phyloP scores from a whole-genome alignment of 495 filamentous ascomycete species.

The Penicillium antarcticum region DNA sequence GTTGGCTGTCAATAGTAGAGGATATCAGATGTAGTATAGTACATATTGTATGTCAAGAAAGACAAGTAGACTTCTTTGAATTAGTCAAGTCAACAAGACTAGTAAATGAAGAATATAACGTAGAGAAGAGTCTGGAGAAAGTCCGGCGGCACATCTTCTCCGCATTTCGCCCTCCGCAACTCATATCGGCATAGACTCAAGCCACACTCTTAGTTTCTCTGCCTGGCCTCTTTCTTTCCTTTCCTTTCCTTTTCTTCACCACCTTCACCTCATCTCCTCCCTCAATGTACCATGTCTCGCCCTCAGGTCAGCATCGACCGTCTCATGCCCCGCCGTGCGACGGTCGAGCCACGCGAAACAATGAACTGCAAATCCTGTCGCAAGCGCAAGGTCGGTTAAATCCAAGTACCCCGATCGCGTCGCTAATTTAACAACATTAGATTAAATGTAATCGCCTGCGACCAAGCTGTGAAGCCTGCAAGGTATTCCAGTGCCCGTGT shows the following conservation, averaged over 20 bases:
- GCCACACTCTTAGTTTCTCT: constrained; percentile 9
- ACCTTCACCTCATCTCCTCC: not conserved
- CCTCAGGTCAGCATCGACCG: constrained; percentile 84
- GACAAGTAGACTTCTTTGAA: not conserved
- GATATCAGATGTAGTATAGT: no score
- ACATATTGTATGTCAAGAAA: no score
- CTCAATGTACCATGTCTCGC: constrained; percentile 54
- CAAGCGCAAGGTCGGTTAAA: constrained; percentile 67
- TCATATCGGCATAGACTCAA: constrained; percentile 4
- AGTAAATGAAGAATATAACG: not conserved
- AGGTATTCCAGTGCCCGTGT: constrained; percentile 84
- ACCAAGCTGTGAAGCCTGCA: constrained; percentile 82
- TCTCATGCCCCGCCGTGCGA: constrained; percentile 67
- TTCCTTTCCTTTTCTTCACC: constrained; percentile 1
- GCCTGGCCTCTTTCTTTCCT: constrained; percentile 2
- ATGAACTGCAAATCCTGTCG: constrained; percentile 96
- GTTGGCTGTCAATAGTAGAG: not conserved
- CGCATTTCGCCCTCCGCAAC: constrained; percentile 19
- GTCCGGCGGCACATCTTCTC: constrained; percentile 28
- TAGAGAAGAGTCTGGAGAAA: not conserved
- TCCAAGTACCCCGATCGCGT: not conserved
- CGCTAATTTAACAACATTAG: constrained; percentile 32
- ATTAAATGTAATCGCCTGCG: constrained; percentile 87
- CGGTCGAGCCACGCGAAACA: constrained; percentile 75
- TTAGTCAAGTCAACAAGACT: not conserved